Evolutionary conservation across 768 basidiomycete genomes (phyloP), one percentile per base, ranked within the genome.

Genomic region (Clavaria fumosa): DNA sequence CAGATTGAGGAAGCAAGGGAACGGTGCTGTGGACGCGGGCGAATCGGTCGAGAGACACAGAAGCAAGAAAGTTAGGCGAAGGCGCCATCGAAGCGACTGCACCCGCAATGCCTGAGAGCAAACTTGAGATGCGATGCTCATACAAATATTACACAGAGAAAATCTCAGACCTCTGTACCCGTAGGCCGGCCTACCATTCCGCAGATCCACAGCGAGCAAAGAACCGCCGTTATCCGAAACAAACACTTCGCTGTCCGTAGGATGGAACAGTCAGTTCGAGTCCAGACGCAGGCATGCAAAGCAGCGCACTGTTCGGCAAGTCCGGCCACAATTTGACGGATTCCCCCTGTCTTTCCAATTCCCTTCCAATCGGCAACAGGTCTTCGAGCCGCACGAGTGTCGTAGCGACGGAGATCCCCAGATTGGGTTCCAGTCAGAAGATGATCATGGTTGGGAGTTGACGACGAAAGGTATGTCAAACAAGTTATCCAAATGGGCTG

Each of bases 401-500:
- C 86, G 47, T 90, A 90, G 28, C 70, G 66, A 31, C 78, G 72
- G 4, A 89, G 58, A 46, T 81, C 68, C 14, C 86, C 86, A 30
- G 75, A 57, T 39, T 72, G 68, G 0, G 81, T 85, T 0, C 86
- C 86, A n/a, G 73, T 66, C 11, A 77, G 53, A 17, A 89, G 52
- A 27, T 77, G 69, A 23, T 68, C 62, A 14, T 57, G 53, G 27
- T 46, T 37, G 9, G 58, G 43, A 38, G 39, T 53, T n/a, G 43
- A 53, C 19, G 44, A 60, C 4, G 64, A 54, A 2, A 83, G 51
- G 48, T 73, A 82, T 2, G 72, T 56, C 19, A 90, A 59, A 10
- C 75, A 68, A 0, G 77, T 78, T 40, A 83, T 78, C 23, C 78
- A 72, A 31, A 89, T 69, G 0, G 83, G 83, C 46, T 80, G 79